Percentiles rank a stretch among this genome's conserved stretches.
These are phyloP conservation scores for Incumbomyces delicatus DNA, from an alignment of 2,329 filamentous ascomycete genomes.

Conservation along the genomic window DNA sequence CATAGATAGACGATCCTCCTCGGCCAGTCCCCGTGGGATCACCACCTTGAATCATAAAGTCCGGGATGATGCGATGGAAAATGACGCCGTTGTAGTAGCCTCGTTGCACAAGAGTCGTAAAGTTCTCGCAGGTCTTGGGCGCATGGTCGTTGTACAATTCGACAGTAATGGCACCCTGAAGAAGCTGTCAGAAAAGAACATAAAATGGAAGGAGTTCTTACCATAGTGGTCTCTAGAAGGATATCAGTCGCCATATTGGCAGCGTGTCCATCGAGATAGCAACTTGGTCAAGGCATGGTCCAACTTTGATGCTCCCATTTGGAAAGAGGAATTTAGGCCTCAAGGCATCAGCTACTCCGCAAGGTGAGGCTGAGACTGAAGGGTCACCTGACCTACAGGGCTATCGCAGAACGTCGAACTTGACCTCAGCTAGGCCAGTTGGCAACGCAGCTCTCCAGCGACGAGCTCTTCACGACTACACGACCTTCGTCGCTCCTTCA, in stretches of 20 bases:
- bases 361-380: neutral
- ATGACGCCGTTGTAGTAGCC: constrained; percentile 81
- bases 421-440: neutral
- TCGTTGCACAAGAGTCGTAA: constrained; percentile 64
- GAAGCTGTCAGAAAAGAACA: constrained; percentile 3
- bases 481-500: neutral
- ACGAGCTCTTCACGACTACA: neutral
- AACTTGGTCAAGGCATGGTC: neutral
- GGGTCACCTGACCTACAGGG: neutral
- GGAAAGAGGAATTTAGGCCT: constrained; percentile 1
- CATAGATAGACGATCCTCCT: constrained; percentile 81
- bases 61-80: constrained; percentile 89
- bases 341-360: constrained; percentile 1
- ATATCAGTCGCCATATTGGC: constrained; percentile 63
- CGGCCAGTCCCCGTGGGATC: constrained; percentile 91
- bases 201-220: constrained; percentile 27
- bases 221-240: constrained; percentile 77
- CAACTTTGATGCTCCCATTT: too few relatives aligned
- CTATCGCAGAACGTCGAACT: constrained; percentile 1
- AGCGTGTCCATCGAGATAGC: neutral
- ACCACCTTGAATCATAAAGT: constrained; percentile 94
- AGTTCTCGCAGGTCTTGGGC: constrained; percentile 81
- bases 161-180: constrained; percentile 67
- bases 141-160: constrained; percentile 89
- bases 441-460: neutral